Evolutionary conservation across 306 rosid species (phyloP).

Genomic region (cucumber (Cucumis sativus)): DNA sequence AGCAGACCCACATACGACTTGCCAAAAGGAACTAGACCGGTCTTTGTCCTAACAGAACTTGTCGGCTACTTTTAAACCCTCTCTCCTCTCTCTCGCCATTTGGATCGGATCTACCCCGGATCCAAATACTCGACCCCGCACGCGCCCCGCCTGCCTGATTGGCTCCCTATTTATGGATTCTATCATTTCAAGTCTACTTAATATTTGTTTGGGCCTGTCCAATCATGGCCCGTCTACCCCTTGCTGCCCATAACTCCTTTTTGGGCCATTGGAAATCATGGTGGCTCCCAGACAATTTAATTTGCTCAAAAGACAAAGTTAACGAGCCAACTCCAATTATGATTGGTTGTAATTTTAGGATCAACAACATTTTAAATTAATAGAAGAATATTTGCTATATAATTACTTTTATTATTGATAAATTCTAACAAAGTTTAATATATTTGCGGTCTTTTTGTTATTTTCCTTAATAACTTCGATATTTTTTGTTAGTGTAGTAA

Average conservation of each 20-base stretch:
- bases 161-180: not conserved
- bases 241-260: not conserved
- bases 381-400: too few species aligned
- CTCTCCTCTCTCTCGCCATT: not conserved
- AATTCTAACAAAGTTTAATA: too few species aligned
- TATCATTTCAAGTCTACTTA: not conserved
- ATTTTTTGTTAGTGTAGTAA: too few species aligned
- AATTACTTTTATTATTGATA: too few species aligned
- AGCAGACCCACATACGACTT: constrained; percentile 29
- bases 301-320: too few species aligned
- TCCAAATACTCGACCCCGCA: not conserved
- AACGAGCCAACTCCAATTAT: too few species aligned
- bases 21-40: constrained; percentile 90
- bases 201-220: not conserved
- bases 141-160: not conserved
- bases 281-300: too few species aligned
- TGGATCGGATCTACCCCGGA: constrained; percentile 12
- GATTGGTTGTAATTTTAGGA: too few species aligned
- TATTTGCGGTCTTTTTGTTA: too few species aligned
- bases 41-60: constrained; percentile 46
- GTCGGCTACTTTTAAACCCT: constrained; percentile 17
- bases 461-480: too few species aligned
- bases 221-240: not conserved
- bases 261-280: too few species aligned
- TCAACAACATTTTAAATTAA: too few species aligned